Conservation (phyloP, 129 eudicot genomes). For the Calendula officinalis region DNA sequence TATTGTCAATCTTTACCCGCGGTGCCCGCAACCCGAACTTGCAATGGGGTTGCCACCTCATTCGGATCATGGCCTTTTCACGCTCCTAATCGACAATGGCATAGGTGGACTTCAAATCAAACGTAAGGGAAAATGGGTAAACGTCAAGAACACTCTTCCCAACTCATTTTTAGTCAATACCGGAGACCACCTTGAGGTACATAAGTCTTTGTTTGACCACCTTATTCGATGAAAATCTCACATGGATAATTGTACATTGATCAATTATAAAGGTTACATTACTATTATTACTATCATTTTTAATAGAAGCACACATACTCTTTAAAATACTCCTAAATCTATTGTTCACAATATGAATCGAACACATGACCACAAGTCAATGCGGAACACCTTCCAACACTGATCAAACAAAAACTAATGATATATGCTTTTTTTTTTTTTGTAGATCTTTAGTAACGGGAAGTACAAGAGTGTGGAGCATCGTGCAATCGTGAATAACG, state of each 20-base stretch:
- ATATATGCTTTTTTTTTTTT: background rate
- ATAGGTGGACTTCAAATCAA: conserved; percentile 47
- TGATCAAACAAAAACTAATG: too few species aligned
- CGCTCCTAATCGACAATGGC: conserved; percentile 29
- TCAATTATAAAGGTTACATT: background rate
- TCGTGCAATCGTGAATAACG: conserved; percentile 46
- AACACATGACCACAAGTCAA: too few species aligned
- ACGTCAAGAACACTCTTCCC: conserved; percentile 43
- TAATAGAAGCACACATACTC: too few species aligned
- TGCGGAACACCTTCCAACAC: too few species aligned
- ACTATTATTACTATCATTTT: too few species aligned
- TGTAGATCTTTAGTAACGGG: conserved; percentile 52
- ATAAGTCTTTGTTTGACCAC: background rate
- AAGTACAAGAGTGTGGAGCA: conserved; percentile 52
- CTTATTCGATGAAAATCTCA: background rate
- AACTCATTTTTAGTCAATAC: conserved; percentile 50
- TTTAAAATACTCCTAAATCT: too few species aligned
- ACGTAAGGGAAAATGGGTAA: conserved; percentile 48
- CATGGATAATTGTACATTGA: background rate
- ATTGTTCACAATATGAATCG: too few species aligned
- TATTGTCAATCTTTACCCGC: conserved; percentile 34
- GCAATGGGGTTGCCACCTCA: conserved; percentile 45
- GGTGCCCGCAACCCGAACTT: conserved; percentile 49
- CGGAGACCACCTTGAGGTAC: conserved; percentile 33
- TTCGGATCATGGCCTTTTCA: conserved; percentile 40